Base-by-base conservation (phyloP, 148 eudicot genomes). In the Cornus florida region DNA sequence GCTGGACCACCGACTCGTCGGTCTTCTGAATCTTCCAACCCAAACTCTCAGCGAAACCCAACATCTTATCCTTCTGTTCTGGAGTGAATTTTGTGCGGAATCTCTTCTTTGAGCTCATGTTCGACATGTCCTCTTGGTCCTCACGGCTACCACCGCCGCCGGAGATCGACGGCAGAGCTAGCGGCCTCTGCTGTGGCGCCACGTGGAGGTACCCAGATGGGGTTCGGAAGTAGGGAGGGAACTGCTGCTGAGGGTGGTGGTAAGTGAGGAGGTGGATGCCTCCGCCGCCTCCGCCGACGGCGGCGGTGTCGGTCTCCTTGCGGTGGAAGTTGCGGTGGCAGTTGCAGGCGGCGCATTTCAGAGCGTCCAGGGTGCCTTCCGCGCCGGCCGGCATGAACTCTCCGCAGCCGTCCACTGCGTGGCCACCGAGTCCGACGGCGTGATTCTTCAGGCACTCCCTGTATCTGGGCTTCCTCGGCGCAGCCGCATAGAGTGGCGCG, bases 271-370 rank as follows among this genome's bases (percentile, higher is more conserved):
- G 83, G 38, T 76, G 88, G 6, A 39, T 78, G 85, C 28, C 28
- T 28, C 28, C 28, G 28, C 28, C 28, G 28, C 28, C 28, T 0
- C 50, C 80, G 68, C 69, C 77, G 71, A 59, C 64, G 74, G n/a
- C 80, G n/a, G 56, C 53, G 0, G 62, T n/a, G 0, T 74, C 78
- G 31, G 75, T 9, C 66, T 93, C 97, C 67, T 88, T 95, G 62
- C 97, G 97, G 93, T 95, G 99, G 87, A 95, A 95, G 87, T 95
- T 95, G 11, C 98, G 94, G 93, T 95, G 98, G 84, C 98, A 95
- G 86, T 83, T 86, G 67, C 98, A 95, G 7, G 98, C 97, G 53
- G 98, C 98, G 90, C 98, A 95, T 41, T 88, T 89, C 19, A 95
- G 85, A 0, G 90, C 91, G 65, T 93, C 98, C 0, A 95, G 73